phyloP scores from a whole-genome alignment of 805 yeast genomes.

The Groenewaldozyma salmanticensis region DNA sequence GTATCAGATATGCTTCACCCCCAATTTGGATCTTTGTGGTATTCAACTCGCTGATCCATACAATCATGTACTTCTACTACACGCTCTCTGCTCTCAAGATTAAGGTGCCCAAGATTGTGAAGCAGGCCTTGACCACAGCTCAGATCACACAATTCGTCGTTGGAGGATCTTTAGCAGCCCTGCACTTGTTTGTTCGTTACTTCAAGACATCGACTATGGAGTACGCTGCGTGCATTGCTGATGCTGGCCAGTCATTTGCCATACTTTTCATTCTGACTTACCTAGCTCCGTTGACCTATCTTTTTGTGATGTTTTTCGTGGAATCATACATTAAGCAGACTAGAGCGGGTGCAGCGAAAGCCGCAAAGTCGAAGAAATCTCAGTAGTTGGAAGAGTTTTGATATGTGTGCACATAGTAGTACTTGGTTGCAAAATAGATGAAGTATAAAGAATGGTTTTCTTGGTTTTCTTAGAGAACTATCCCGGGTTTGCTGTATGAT shows the following conservation, averaged over 20 bases:
- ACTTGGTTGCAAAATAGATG: neutral
- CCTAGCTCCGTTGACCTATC: constrained; percentile 55
- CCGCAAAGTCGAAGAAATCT: neutral
- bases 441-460: neutral
- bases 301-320: constrained; percentile 56
- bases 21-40: constrained; percentile 77
- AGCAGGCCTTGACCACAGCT: constrained; percentile 51
- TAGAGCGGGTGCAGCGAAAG: neutral
- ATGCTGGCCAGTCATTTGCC: constrained; percentile 55
- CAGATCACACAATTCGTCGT: constrained; percentile 60
- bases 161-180: constrained; percentile 60
- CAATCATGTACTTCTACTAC: constrained; percentile 65
- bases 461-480: no score
- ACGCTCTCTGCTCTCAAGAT: constrained; percentile 49
- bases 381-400: no score
- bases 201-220: constrained; percentile 37
- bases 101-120: constrained; percentile 46
- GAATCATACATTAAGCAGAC: constrained; percentile 26
- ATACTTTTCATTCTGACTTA: constrained; percentile 52
- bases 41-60: constrained; percentile 69
- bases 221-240: constrained; percentile 42
- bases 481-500: no score
- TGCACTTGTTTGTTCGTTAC: constrained; percentile 52
- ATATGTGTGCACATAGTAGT: neutral
- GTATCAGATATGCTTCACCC: constrained; percentile 57